phyloP scores from a whole-genome alignment of 2,329 filamentous ascomycete species.

The Setomelanomma holmii region DNA sequence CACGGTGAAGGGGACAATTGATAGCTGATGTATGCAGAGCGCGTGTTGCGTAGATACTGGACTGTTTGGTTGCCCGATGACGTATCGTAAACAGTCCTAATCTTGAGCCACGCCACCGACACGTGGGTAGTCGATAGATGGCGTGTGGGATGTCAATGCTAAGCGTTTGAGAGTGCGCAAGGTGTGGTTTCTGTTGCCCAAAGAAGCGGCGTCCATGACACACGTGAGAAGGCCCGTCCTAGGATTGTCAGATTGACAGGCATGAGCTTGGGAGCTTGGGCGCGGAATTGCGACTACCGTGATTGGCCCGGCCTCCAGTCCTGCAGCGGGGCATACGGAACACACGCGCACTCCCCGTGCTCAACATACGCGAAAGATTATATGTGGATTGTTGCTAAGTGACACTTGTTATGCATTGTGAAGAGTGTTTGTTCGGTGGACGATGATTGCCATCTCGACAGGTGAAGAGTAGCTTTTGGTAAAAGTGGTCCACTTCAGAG shows the following conservation, averaged over 20 bases:
- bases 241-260: not conserved
- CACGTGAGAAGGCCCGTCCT: not conserved
- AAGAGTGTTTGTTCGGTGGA: not conserved
- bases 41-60: not conserved
- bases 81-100: conserved; percentile 20
- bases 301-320: not conserved
- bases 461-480: no score
- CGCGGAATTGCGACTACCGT: conserved; percentile 2
- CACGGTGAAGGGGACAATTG: no score
- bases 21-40: no score
- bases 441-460: not conserved
- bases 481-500: no score
- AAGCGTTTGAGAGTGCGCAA: not conserved
- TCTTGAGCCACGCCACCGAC: not conserved
- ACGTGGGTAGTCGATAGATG: not conserved
- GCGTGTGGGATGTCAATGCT: not conserved
- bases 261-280: conserved; percentile 16
- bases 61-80: conserved; percentile 7
- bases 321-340: not conserved
- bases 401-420: no score
- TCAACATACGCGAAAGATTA: not conserved
- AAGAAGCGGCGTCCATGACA: conserved; percentile 4
- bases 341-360: not conserved
- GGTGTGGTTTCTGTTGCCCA: not conserved
- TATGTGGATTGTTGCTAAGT: not conserved